Conservation (phyloP, 2,329 filamentous ascomycete genomes). For the Helotiales sp. region DNA sequence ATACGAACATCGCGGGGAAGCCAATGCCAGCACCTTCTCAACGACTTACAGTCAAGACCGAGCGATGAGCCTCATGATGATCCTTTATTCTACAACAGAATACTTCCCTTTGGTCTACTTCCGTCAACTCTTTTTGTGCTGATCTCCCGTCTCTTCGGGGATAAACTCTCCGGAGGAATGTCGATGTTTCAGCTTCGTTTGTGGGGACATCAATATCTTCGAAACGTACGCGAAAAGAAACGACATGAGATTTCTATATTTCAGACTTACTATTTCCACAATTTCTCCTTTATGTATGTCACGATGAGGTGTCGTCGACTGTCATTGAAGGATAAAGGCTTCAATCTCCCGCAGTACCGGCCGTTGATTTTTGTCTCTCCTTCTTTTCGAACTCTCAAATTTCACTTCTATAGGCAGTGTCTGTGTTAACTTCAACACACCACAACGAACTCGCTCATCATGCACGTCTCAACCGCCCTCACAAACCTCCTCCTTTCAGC, state of each 20-base stretch:
- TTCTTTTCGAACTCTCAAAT: neutral
- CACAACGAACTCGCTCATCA: neutral
- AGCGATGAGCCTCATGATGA: too few species aligned
- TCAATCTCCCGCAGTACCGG: neutral
- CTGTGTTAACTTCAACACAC: neutral
- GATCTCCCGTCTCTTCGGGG: too few species aligned
- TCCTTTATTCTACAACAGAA: too few species aligned
- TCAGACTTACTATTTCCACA: neutral
- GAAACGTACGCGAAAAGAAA: too few species aligned
- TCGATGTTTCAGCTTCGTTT: slow-evolving; percentile 1
- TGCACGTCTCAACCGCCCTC: neutral
- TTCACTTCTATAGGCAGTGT: neutral
- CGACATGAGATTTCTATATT: neutral
- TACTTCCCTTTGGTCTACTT: too few species aligned
- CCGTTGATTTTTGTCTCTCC: neutral
- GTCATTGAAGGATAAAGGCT: too few species aligned
- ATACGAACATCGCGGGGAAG: too few species aligned
- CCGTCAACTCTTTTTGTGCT: too few species aligned
- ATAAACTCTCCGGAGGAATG: too few species aligned
- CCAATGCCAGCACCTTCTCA: too few species aligned
- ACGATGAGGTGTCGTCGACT: neutral
- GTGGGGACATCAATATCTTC: too few species aligned
- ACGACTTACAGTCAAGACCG: too few species aligned
- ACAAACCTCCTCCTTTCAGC: neutral
- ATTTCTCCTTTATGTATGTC: neutral